phyloP scores from a whole-genome alignment of 768 basidiomycete genomes.

The Calvatia gigantea region DNA sequence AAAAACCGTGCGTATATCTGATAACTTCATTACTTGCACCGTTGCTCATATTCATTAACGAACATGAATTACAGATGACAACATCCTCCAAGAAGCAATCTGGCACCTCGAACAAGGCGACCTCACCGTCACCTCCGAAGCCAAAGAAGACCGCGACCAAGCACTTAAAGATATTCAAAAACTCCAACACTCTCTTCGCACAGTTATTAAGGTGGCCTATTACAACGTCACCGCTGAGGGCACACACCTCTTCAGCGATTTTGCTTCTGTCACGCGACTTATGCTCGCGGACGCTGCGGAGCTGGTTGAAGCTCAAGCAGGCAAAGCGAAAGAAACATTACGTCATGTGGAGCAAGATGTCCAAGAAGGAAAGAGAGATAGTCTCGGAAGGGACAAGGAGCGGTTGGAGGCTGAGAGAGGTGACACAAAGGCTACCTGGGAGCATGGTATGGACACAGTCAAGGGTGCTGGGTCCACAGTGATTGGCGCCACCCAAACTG shows the following conservation, averaged over 20 bases:
- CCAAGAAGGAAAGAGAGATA: slow-evolving; percentile 56
- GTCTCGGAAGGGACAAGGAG: slow-evolving; percentile 50
- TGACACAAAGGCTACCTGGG: slow-evolving; percentile 54
- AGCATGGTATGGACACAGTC: slow-evolving; percentile 63
- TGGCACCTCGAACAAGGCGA: slow-evolving; percentile 64
- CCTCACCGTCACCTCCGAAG: slow-evolving; percentile 33
- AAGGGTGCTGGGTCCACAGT: slow-evolving; percentile 54
- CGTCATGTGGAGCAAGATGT: slow-evolving; percentile 56
- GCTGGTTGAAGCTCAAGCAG: slow-evolving; percentile 49
- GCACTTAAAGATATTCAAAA: slow-evolving; percentile 47
- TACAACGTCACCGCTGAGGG: slow-evolving; percentile 51
- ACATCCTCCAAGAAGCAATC: slow-evolving; percentile 60
- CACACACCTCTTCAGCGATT: slow-evolving; percentile 51
- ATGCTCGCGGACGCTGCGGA: slow-evolving; percentile 67
- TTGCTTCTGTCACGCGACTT: slow-evolving; percentile 61
- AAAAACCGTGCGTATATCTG: slow-evolving; percentile 54
- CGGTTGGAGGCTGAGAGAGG: slow-evolving; percentile 42
- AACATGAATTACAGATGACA: slow-evolving; percentile 43
- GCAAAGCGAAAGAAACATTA: slow-evolving; percentile 46
- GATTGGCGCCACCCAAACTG: slow-evolving; percentile 51
- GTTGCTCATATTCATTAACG: not conserved
- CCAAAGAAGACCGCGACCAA: slow-evolving; percentile 37
- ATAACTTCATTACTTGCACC: too few species aligned
- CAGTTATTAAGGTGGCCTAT: slow-evolving; percentile 51
- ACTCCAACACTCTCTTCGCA: slow-evolving; percentile 46